Base-by-base conservation (phyloP, 768 basidiomycete genomes). In the Hydnum rufescens region DNA sequence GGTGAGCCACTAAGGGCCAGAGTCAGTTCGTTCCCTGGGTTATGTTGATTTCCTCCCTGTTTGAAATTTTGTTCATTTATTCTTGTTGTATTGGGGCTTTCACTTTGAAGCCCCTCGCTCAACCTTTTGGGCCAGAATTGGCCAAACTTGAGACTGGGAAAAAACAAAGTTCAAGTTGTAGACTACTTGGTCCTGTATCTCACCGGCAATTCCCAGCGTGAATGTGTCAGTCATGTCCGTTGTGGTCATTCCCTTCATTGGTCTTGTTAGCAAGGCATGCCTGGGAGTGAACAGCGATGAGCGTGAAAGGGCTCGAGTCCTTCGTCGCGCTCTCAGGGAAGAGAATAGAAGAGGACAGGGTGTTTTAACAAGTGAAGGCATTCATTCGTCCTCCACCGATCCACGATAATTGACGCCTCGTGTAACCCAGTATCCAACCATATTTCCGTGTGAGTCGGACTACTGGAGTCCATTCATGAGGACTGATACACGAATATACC, bases 341-440 rank as follows among this genome's bases (percentile, higher is more conserved):
- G 62, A 68, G 8, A 64, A 67, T 51, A 68, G 75, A 44, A 57
- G 55, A 42, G 76, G 78, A 3, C 75, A 74, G 55, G 84, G 83
- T 48, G 64, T 89, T 31, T 61, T 89, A 22, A 90, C 87, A 26
- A 75, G 85, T 85, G n/a, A n/a, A n/a, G 47, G 42, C 57, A 44
- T 25, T 25, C 34, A 23, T 32, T 16, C 49, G n/a, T 5, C 25
- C 32, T 48, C 28, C 29, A 8, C 18, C 39, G 8, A 32, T 28
- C 22, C 4, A 6, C 44, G 8, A 42, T 43, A 44, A 48, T 44
- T 23, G 6, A 28, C 22, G 13, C 26, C 48, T 51, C 51, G 29
- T 31, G 52, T 51, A 13, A 39, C 36, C 22, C 57, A 93, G 90
- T 95, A 46, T 77, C 82, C 53, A 97, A 97, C 64, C 92, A 97